Evolutionary conservation across 345 rosid species (phyloP), one percentile per base, ranked within the genome.

Genomic region (Mangifera indica): DNA sequence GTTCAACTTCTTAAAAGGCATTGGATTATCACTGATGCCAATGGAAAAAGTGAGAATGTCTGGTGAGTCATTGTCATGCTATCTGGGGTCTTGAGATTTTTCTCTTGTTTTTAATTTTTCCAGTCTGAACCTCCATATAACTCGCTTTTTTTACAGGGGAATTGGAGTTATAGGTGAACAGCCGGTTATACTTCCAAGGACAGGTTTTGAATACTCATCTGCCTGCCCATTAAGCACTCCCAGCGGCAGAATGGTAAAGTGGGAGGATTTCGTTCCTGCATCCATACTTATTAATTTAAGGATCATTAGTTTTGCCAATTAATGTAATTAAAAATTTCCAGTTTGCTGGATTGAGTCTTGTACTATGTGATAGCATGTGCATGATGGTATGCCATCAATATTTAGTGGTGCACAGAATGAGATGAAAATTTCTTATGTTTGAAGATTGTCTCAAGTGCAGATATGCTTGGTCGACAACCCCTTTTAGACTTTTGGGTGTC

Each of bases 1-100:
- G 91, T 90, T 74, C 96, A 90, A 75, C 96, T 90, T 76, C 93
- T 90, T 55, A 80, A 86, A 78, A 82, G 96, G 62, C 93, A 88
- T 68, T 86, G 93, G 93, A 84, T 90, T 72, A 85, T 88, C 63
- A 85, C 88, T 7, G 85, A 90, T 80, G 92, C 83, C 71, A 84
- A 83, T 74, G 91, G 81, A 24, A 90, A 80, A 83, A 81, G 86
- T 66, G 92, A 90, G 62, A 85, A 86, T 49, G 78, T 90, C 24
- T 88, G 93, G 93, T 90, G 81, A 82, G 87, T 76, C 54, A n/a
- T 13, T 15, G 42, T 22, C 40, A 7, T 53, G 45, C 52, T 66
- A 32, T 76, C 67, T 45, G 25, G 17, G 15, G 42, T 42, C 24
- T 18, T 57, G 20, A 53, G 66, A 58, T 40, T 42, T 44, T 44